phyloP scores from a whole-genome alignment of 2,329 filamentous ascomycete genomes.

The Grosmannia serpens region DNA sequence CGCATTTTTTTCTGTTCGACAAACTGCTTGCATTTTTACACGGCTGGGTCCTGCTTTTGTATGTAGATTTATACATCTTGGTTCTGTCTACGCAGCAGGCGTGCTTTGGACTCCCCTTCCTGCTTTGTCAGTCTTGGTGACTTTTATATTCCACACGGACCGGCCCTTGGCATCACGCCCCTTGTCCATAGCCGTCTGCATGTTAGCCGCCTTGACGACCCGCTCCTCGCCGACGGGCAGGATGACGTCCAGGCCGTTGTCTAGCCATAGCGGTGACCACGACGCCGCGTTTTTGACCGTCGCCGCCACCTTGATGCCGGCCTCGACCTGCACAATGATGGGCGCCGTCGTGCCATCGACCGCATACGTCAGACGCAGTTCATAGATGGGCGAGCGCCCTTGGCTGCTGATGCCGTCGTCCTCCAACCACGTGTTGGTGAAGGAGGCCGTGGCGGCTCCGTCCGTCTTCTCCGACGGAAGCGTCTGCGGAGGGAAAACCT shows the following conservation, averaged over 20 bases:
- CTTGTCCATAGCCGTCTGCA: constrained; percentile 6
- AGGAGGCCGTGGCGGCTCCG: constrained; percentile 5
- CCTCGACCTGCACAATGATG: constrained; percentile 12
- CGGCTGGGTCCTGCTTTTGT: not conserved
- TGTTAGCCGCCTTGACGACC: constrained; percentile 5
- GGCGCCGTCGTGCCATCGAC: constrained; percentile 3
- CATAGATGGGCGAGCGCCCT: constrained; percentile 16
- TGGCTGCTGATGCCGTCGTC: constrained; percentile 19
- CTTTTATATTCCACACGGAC: constrained; percentile 7
- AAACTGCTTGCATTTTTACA: not conserved
- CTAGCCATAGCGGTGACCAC: constrained; percentile 19
- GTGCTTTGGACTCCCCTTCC: not conserved
- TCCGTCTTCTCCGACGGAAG: constrained; percentile 4
- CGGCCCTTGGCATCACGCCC: constrained; percentile 10
- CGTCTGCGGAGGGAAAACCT: constrained; percentile 21
- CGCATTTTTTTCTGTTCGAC: not conserved
- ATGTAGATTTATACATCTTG: not conserved
- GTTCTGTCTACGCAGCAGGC: not conserved
- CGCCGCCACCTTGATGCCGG: constrained; percentile 2
- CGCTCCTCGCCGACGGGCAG: constrained; percentile 22
- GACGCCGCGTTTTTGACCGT: constrained; percentile 9
- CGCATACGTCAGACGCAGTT: constrained; percentile 14
- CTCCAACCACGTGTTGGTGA: constrained; percentile 19
- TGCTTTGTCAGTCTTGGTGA: not conserved
- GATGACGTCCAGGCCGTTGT: constrained; percentile 16